Percentiles rank a stretch among this genome's conserved stretches.
These are phyloP conservation scores for Naganishia vaughanmartiniae DNA, from an alignment of 768 basidiomycete genomes.

Conservation along the genomic window DNA sequence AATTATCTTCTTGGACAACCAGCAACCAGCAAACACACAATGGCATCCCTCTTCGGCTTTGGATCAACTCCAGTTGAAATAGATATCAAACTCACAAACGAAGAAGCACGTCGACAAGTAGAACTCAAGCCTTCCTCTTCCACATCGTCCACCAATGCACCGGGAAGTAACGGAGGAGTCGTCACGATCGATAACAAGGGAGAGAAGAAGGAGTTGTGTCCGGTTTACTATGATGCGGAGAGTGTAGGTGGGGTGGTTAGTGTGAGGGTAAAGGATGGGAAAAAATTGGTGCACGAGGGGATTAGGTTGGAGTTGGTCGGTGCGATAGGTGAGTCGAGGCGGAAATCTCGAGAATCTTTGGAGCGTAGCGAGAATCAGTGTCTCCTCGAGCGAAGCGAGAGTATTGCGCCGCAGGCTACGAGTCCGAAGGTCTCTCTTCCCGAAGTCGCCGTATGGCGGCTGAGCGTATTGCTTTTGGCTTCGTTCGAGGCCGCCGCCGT, in stretches of 20 bases:
- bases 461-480: too few relatives aligned
- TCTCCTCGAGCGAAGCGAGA: conserved; percentile 26
- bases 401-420: conserved; percentile 4
- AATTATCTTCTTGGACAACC: too few relatives aligned
- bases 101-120: conserved; percentile 81
- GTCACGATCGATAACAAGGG: conserved; percentile 61
- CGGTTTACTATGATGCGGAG: conserved; percentile 94
- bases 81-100: conserved; percentile 80
- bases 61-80: conserved; percentile 78
- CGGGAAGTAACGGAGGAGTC: background rate
- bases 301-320: conserved; percentile 98
- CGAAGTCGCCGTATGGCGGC: background rate
- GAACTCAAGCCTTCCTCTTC: conserved; percentile 55
- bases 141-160: background rate
- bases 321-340: conserved; percentile 71
- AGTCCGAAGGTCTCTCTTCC: too few relatives aligned
- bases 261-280: conserved; percentile 87
- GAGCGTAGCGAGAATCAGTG: background rate
- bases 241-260: conserved; percentile 83
- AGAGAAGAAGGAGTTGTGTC: conserved; percentile 75
- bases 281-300: conserved; percentile 89
- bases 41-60: conserved; percentile 85
- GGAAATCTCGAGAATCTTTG: conserved; percentile 8
- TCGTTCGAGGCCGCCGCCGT: too few relatives aligned
- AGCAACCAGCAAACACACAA: conserved; percentile 44